A percentile compares a stretch with the other conserved stretches of the same genome.
Conservation (phyloP, 2,329 filamentous ascomycete genomes). For the Pestalotiopsis fici region DNA sequence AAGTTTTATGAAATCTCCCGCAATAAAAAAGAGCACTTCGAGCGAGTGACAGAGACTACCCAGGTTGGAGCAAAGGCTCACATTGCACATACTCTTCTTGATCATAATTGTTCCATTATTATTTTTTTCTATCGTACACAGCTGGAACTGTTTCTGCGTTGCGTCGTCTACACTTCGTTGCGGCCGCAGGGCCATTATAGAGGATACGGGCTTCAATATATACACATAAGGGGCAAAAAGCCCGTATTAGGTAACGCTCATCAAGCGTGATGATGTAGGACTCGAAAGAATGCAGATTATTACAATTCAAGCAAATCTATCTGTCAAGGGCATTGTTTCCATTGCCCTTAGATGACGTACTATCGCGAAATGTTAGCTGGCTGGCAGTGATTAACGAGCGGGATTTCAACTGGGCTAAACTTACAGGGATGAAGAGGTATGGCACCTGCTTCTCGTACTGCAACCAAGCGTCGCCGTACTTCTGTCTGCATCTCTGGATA, state of each 20-base stretch:
- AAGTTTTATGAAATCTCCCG: no score
- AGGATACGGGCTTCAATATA: neutral
- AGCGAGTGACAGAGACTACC: no score
- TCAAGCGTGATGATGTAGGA: neutral
- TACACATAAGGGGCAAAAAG: neutral
- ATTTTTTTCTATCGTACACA: constrained; percentile 3
- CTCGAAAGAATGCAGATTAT: neutral
- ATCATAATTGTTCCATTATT: constrained; percentile 4
- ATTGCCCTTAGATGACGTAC: neutral
- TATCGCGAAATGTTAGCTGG: neutral
- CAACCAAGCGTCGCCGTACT: constrained; percentile 81
- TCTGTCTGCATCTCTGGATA: constrained; percentile 71
- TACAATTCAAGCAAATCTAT: neutral
- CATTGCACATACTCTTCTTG: neutral
- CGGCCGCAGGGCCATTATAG: neutral
- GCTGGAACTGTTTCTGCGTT: constrained; percentile 1
- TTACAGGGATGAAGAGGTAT: constrained; percentile 71
- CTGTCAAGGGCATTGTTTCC: neutral
- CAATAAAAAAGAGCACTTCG: no score
- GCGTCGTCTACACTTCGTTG: neutral
- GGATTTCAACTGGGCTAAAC: constrained; percentile 11
- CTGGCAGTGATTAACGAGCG: neutral
- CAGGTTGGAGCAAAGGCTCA: no score
- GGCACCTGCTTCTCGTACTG: constrained; percentile 81
- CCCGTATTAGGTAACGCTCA: neutral